phyloP scores from a whole-genome alignment of 2,329 filamentous ascomycete species.

The Aspergillus bombycis region DNA sequence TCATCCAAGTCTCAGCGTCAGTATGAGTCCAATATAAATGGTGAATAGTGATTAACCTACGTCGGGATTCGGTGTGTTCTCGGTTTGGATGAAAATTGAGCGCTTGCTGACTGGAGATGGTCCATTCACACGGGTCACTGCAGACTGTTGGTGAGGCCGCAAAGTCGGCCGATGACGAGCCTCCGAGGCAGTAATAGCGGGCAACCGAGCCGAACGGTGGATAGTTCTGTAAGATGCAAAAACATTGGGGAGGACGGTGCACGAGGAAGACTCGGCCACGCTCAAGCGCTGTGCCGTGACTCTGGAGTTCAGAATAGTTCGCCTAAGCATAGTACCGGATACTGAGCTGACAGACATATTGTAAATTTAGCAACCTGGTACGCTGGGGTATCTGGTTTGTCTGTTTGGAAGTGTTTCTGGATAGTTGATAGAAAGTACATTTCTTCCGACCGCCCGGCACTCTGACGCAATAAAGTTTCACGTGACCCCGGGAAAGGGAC shows the following conservation, averaged over 20 bases:
- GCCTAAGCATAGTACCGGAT: conserved; percentile 37
- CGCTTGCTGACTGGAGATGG: conserved; percentile 54
- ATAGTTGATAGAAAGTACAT: conserved; percentile 9
- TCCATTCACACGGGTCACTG: conserved; percentile 41
- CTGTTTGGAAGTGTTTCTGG: background rate
- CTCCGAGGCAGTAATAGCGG: conserved; percentile 53
- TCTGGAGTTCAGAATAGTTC: conserved; percentile 30
- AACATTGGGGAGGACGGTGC: conserved; percentile 31
- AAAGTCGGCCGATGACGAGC: conserved; percentile 50
- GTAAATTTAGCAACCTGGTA: conserved; percentile 1
- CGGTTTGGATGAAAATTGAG: conserved; percentile 97
- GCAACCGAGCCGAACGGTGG: conserved; percentile 48
- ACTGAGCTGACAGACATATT: conserved; percentile 37
- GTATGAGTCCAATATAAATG: background rate
- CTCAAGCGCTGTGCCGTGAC: conserved; percentile 20
- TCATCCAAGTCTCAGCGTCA: background rate
- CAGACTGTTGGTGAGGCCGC: conserved; percentile 45
- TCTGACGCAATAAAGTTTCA: conserved; percentile 39
- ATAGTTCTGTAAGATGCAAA: conserved; percentile 41
- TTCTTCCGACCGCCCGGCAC: conserved; percentile 20
- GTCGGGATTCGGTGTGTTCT: conserved; percentile 91
- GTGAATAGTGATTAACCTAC: conserved; percentile 46
- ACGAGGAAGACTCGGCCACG: conserved; percentile 31
- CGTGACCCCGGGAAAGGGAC: conserved; percentile 21
- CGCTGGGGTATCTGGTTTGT: background rate